These are phyloP conservation scores for Sclerotiophoma versabilis DNA, from an alignment of 2,329 filamentous ascomycete species.

Conservation along the genomic window DNA sequence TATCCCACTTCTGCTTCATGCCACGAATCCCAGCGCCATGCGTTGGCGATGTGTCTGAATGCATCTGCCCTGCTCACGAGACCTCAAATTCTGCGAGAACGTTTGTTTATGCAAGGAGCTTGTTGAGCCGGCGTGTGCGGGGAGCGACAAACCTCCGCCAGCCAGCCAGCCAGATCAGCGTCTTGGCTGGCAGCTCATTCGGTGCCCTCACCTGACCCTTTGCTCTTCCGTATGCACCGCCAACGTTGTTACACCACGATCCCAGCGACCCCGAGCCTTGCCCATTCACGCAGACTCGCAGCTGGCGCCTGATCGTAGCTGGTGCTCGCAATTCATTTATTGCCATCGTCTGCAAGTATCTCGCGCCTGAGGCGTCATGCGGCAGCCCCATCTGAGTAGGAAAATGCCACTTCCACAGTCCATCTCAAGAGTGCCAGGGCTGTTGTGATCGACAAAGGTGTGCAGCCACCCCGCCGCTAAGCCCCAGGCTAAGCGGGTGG, in stretches of 20 bases:
- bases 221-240: slow-evolving; percentile 23
- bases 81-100: slow-evolving; percentile 14
- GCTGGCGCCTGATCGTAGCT: neutral
- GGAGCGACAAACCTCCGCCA: slow-evolving; percentile 12
- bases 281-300: neutral
- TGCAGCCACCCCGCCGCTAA: slow-evolving; percentile 42
- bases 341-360: slow-evolving; percentile 1
- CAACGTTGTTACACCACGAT: slow-evolving; percentile 25
- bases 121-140: slow-evolving; percentile 14
- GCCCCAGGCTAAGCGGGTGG: slow-evolving; percentile 25
- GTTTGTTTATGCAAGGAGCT: slow-evolving; percentile 8
- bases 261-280: neutral
- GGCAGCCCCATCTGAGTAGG: slow-evolving; percentile 14
- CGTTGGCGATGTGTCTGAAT: neutral
- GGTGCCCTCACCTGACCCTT: slow-evolving; percentile 26
- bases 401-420: slow-evolving; percentile 2
- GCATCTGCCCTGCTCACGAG: neutral
- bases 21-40: neutral
- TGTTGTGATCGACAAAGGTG: slow-evolving; percentile 34
- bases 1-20: neutral
- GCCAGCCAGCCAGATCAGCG: slow-evolving; percentile 17
- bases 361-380: slow-evolving; percentile 17
- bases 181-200: slow-evolving; percentile 12
- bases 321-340: neutral
- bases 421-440: slow-evolving; percentile 4